phyloP scores from a whole-genome alignment of 2,329 filamentous ascomycete species.

The Fusarium agapanthi region DNA sequence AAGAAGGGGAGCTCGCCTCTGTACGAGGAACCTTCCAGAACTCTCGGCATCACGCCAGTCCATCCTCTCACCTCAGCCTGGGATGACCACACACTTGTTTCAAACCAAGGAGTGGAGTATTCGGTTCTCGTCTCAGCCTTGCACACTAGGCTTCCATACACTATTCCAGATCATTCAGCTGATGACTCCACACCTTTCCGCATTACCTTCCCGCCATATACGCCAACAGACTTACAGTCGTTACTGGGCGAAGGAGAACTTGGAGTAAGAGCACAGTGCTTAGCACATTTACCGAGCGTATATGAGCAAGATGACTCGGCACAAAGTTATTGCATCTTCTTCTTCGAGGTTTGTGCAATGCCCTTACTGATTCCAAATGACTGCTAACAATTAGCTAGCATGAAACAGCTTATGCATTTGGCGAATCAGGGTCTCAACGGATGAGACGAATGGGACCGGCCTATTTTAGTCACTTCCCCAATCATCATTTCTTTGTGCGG shows the following conservation, averaged over 20 bases:
- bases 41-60: constrained; percentile 45
- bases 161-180: constrained; percentile 43
- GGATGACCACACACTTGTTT: constrained; percentile 57
- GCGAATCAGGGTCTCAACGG: constrained; percentile 50
- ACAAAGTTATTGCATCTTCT: constrained; percentile 59
- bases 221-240: constrained; percentile 50
- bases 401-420: constrained; percentile 53
- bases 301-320: constrained; percentile 43
- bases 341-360: constrained; percentile 59
- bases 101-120: constrained; percentile 49
- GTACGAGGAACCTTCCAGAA: constrained; percentile 31
- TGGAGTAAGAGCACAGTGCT: constrained; percentile 54
- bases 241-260: constrained; percentile 50
- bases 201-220: constrained; percentile 52
- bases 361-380: neutral
- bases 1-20: constrained; percentile 45
- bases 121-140: constrained; percentile 56
- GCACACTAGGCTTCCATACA: constrained; percentile 51
- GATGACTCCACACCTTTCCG: constrained; percentile 42
- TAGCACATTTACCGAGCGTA: constrained; percentile 52
- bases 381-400: constrained; percentile 50
- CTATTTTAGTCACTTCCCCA: constrained; percentile 60
- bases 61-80: constrained; percentile 60
- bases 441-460: constrained; percentile 54
- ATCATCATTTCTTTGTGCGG: constrained; percentile 66